Evolutionary conservation across 2,329 filamentous ascomycete genomes (phyloP).

Genomic region (Penicillium brasilianum): DNA sequence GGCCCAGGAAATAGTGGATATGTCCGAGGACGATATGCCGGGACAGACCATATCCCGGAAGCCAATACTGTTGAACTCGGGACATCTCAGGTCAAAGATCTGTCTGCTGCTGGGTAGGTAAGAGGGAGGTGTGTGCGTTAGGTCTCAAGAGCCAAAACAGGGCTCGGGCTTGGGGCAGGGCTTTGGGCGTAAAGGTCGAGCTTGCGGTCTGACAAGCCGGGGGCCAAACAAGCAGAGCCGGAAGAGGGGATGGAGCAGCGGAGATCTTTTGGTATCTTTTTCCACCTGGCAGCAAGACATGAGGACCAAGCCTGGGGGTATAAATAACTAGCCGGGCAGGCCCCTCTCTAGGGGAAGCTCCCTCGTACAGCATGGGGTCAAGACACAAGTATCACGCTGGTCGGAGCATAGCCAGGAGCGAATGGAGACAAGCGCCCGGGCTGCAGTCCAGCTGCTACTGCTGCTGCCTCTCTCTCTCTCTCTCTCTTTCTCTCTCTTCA

Average conservation of each 20-base stretch:
- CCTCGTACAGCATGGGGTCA: slow-evolving; percentile 9
- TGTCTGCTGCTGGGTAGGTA: background rate
- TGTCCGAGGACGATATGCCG: slow-evolving; percentile 55
- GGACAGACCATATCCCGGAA: slow-evolving; percentile 55
- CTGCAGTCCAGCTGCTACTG: slow-evolving; percentile 13
- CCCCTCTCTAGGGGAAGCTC: background rate
- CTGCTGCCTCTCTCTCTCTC: background rate
- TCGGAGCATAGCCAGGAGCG: slow-evolving; percentile 12
- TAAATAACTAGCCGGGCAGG: slow-evolving; percentile 22
- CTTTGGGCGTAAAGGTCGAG: background rate
- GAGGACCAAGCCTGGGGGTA: slow-evolving; percentile 20
- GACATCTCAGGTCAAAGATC: slow-evolving; percentile 36
- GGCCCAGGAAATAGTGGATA: slow-evolving; percentile 56
- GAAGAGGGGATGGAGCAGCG: slow-evolving; percentile 12
- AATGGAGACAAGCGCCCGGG: slow-evolving; percentile 20
- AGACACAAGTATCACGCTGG: slow-evolving; percentile 2
- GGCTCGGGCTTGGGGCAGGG: background rate
- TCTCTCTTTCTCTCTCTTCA: background rate
- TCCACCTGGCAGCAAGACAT: slow-evolving; percentile 6
- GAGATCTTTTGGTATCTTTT: slow-evolving; percentile 14
- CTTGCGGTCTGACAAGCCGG: slow-evolving; percentile 8
- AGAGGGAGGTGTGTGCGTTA: background rate
- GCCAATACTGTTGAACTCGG: slow-evolving; percentile 52
- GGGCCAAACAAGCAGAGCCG: slow-evolving; percentile 16
- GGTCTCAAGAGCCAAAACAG: background rate